Evolutionary conservation across 768 basidiomycete genomes (phyloP).

Genomic region (Lentinula guzmanii): DNA sequence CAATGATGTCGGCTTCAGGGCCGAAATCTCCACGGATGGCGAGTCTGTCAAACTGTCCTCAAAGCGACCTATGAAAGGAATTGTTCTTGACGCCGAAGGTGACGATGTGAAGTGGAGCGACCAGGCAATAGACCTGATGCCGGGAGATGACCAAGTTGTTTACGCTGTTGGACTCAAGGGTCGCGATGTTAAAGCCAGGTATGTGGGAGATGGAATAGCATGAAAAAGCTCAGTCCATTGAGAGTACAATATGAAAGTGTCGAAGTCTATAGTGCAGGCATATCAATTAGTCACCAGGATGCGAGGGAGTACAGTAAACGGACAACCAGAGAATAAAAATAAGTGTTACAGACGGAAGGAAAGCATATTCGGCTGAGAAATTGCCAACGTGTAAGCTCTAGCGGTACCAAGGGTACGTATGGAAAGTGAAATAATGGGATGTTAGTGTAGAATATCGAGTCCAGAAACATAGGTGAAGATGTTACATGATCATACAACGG

Average conservation of each 20-base stretch:
- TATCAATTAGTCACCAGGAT: slow-evolving; percentile 5
- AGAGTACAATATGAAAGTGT: slow-evolving; percentile 3
- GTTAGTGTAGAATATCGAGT: background rate
- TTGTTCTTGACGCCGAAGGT: slow-evolving; percentile 77
- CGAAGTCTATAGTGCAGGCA: background rate
- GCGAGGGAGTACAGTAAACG: slow-evolving; percentile 7
- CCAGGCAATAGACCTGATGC: slow-evolving; percentile 87
- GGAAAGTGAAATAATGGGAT: background rate
- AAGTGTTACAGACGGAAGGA: slow-evolving; percentile 20
- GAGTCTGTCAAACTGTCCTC: slow-evolving; percentile 53
- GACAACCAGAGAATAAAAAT: slow-evolving; percentile 13
- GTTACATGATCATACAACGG: slow-evolving; percentile 53
- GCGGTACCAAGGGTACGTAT: slow-evolving; percentile 10
- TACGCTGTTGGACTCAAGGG: slow-evolving; percentile 60
- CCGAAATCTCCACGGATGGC: slow-evolving; percentile 44
- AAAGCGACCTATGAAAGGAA: slow-evolving; percentile 76
- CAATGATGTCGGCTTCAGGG: slow-evolving; percentile 51
- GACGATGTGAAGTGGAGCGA: slow-evolving; percentile 75
- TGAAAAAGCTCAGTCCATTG: slow-evolving; percentile 23
- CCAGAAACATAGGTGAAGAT: slow-evolving; percentile 5
- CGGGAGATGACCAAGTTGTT: slow-evolving; percentile 74
- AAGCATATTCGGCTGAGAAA: slow-evolving; percentile 8
- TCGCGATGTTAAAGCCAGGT: slow-evolving; percentile 58
- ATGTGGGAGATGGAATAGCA: slow-evolving; percentile 71
- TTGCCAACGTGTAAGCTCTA: background rate